Percentiles rank a stretch among this genome's conserved stretches.
Conservation (phyloP, 225 moss, liverwort and hornwort genomes). For the Neckera pumila region DNA sequence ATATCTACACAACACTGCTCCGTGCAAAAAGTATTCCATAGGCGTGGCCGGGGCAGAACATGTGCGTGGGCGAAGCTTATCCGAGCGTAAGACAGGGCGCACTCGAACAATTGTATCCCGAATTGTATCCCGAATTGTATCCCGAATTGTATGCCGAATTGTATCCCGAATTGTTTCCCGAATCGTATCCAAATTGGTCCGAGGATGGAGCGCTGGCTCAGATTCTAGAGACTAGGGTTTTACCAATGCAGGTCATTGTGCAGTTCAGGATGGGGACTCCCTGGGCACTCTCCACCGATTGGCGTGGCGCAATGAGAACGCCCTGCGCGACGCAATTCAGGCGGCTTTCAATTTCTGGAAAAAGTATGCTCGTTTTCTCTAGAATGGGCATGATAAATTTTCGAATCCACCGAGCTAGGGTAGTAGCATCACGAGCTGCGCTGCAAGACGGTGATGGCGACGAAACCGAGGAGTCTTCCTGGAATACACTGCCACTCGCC, state of each 20-base stretch:
- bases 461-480: background rate
- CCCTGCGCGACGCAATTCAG: background rate
- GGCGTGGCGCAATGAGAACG: background rate
- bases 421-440: background rate
- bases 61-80: background rate
- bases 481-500: conserved; percentile 35
- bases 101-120: background rate
- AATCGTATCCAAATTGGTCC: background rate
- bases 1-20: too few relatives aligned
- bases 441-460: conserved; percentile 18
- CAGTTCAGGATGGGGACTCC: background rate
- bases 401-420: background rate
- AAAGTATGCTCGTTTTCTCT: background rate
- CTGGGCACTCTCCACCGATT: background rate
- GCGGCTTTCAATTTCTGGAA: background rate
- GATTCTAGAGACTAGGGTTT: background rate
- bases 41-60: too few relatives aligned
- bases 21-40: too few relatives aligned
- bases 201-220: background rate
- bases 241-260: background rate
- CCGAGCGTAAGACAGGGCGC: background rate
- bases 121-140: background rate
- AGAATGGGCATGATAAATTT: background rate
- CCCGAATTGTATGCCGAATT: too few relatives aligned
- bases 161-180: background rate